Conservation (phyloP, 2,329 filamentous ascomycete genomes). For the Blastomyces gilchristii region DNA sequence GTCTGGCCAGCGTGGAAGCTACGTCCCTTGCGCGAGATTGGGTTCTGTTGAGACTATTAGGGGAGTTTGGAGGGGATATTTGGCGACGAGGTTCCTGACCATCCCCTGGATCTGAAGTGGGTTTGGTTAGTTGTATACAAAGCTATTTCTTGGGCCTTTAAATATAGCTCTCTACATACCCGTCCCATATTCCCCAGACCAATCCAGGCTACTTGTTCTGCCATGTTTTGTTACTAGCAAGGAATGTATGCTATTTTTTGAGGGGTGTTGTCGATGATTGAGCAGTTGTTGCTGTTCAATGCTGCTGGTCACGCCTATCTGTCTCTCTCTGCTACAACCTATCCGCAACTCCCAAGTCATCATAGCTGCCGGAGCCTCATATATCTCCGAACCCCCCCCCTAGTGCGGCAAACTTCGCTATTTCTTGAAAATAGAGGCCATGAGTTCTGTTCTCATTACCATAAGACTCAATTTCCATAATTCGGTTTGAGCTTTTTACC, state of each 20-base stretch:
- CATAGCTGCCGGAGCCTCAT: no score
- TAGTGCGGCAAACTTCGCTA: no score
- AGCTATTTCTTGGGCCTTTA: background rate
- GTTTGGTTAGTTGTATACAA: background rate
- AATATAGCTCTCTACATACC: slow-evolving; percentile 12
- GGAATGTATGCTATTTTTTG: background rate
- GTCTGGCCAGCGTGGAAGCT: slow-evolving; percentile 47
- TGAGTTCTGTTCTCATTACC: no score
- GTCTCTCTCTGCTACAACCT: background rate
- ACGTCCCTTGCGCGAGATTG: slow-evolving; percentile 54
- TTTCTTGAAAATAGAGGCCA: no score
- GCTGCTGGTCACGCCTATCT: background rate
- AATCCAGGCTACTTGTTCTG: slow-evolving; percentile 17
- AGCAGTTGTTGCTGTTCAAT: background rate
- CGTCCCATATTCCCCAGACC: slow-evolving; percentile 21
- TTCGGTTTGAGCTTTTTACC: no score
- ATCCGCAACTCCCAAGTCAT: no score
- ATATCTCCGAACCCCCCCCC: no score
- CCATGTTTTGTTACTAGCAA: background rate
- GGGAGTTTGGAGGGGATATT: slow-evolving; percentile 60
- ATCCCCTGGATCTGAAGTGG: slow-evolving; percentile 52
- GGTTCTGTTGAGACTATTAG: slow-evolving; percentile 74
- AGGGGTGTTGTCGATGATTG: background rate
- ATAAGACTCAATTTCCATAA: no score
- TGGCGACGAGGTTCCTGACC: slow-evolving; percentile 71